phyloP scores from a whole-genome alignment of 1,284 basidiomycete genomes.

The Ganoderma boninense region DNA sequence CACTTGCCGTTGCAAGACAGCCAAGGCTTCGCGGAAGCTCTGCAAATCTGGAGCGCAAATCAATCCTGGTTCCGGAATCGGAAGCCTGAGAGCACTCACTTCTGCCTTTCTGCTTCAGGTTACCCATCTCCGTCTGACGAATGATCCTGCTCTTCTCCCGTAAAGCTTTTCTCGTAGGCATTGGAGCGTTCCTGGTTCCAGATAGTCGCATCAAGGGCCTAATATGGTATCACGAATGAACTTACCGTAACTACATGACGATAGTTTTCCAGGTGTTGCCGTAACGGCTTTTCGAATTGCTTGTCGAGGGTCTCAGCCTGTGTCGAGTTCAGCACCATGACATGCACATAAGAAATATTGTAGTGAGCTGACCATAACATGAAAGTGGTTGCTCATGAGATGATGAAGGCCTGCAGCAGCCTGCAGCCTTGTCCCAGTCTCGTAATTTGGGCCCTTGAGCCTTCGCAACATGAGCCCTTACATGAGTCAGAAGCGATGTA shows the following conservation, averaged over 20 bases:
- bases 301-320: conserved; percentile 89
- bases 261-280: conserved; percentile 87
- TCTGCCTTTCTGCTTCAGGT: conserved; percentile 85
- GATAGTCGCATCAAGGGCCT: neutral
- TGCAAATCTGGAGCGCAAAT: conserved; percentile 71
- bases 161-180: conserved; percentile 79
- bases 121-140: conserved; percentile 88
- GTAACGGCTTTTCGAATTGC: conserved; percentile 89
- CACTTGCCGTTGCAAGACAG: conserved; percentile 87
- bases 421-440: conserved; percentile 79
- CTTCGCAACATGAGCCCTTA: conserved; percentile 45
- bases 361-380: conserved; percentile 72
- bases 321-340: neutral
- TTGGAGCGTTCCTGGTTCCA: conserved; percentile 73
- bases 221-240: conserved; percentile 16
- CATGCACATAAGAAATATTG: neutral
- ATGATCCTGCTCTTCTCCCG: conserved; percentile 88
- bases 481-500: neutral
- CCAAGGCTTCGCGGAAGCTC: conserved; percentile 85
- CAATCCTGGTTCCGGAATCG: conserved; percentile 4
- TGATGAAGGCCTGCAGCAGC: conserved; percentile 92
- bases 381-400: conserved; percentile 92
- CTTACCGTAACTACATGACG: conserved; percentile 75
- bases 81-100: conserved; percentile 58
- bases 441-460: conserved; percentile 82